phyloP scores from a whole-genome alignment of 768 basidiomycete genomes.

The Russula griseocarnosa region DNA sequence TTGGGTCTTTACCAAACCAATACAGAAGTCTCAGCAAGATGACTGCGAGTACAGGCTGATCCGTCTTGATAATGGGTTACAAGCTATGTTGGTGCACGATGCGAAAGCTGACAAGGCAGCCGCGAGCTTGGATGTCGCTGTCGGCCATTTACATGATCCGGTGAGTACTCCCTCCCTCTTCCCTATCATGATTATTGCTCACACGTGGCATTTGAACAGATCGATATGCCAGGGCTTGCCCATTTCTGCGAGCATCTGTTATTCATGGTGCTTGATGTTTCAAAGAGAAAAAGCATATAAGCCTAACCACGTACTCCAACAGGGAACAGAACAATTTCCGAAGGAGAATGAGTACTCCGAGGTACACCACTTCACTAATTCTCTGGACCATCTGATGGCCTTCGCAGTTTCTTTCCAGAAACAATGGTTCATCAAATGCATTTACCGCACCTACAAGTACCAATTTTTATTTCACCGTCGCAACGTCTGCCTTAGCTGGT shows the following conservation, averaged over 20 bases:
- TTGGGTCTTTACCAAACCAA: slow-evolving; percentile 51
- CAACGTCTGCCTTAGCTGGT: slow-evolving; percentile 56
- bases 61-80: slow-evolving; percentile 83
- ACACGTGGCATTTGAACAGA: slow-evolving; percentile 38
- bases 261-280: slow-evolving; percentile 70
- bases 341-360: slow-evolving; percentile 93
- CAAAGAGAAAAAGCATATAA: not conserved
- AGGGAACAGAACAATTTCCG: slow-evolving; percentile 84
- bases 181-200: not conserved
- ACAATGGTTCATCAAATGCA: slow-evolving; percentile 86
- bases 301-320: not conserved
- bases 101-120: slow-evolving; percentile 87
- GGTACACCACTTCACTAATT: slow-evolving; percentile 38
- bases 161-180: slow-evolving; percentile 43
- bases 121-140: slow-evolving; percentile 89
- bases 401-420: slow-evolving; percentile 65
- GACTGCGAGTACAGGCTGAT: slow-evolving; percentile 79
- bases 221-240: slow-evolving; percentile 87
- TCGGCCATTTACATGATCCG: slow-evolving; percentile 92
- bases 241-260: slow-evolving; percentile 95
- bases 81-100: slow-evolving; percentile 81
- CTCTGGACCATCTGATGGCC: slow-evolving; percentile 18
- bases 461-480: slow-evolving; percentile 78
- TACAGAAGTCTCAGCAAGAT: slow-evolving; percentile 73
- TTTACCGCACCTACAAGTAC: slow-evolving; percentile 91